A percentile compares a stretch with the other conserved stretches of the same genome.
These are phyloP conservation scores for Ganoderma meredithae DNA, from an alignment of 1,284 basidiomycete genomes.

Conservation along the genomic window DNA sequence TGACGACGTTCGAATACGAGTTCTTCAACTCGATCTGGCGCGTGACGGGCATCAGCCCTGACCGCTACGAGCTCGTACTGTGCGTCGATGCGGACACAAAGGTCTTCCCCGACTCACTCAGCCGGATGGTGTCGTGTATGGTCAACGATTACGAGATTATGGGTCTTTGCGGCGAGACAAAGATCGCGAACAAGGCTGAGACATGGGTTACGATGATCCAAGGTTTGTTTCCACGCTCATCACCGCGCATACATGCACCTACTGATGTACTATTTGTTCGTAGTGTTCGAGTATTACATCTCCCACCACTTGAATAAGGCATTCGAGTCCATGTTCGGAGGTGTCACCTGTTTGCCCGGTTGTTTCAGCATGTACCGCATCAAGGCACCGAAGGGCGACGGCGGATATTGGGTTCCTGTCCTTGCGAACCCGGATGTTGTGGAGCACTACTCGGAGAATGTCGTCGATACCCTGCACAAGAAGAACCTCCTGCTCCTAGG, in stretches of 20 bases:
- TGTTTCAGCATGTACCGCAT: conserved; percentile 99
- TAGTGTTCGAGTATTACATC: conserved; percentile 99
- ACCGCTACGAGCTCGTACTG: conserved; percentile 94
- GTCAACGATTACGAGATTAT: conserved; percentile 96
- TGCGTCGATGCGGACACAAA: conserved; percentile 99
- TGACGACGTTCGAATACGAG: conserved; percentile 99
- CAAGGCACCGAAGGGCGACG: conserved; percentile 94
- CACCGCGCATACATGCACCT: conserved; percentile 2
- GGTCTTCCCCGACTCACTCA: conserved; percentile 94
- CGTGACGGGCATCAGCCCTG: conserved; percentile 94
- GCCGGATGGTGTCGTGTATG: conserved; percentile 94
- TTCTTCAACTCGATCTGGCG: conserved; percentile 98
- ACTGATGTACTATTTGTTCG: conserved; percentile 22
- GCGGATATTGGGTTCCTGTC: conserved; percentile 98
- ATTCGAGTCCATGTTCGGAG: conserved; percentile 99
- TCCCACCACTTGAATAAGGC: conserved; percentile 99
- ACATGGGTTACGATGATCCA: conserved; percentile 99
- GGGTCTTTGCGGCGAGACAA: conserved; percentile 99
- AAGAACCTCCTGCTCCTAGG: conserved; percentile 98
- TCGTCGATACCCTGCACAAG: conserved; percentile 98
- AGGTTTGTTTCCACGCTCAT: conserved; percentile 59
- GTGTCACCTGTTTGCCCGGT: conserved; percentile 98
- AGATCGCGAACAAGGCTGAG: conserved; percentile 98
- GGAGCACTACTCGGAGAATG: conserved; percentile 97
- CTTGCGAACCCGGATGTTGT: conserved; percentile 97